Base-by-base conservation (phyloP, 768 basidiomycete genomes). In the Termitomyces titanicus region DNA sequence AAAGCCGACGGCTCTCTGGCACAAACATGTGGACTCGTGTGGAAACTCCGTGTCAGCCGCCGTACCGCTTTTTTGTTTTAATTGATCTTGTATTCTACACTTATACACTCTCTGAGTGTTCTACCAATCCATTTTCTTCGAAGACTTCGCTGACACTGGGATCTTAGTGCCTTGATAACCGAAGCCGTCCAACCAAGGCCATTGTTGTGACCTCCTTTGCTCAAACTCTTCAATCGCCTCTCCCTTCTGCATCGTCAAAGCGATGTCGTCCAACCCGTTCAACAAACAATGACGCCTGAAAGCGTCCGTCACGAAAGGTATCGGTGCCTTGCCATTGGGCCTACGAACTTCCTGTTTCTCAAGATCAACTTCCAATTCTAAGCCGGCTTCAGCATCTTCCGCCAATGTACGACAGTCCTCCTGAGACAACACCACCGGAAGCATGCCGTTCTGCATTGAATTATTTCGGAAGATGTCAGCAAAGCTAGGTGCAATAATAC, bases 121-220 rank as follows among this genome's bases (percentile, higher is more conserved):
- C 76, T 69, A 93, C 91, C 91, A 93, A 40, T 93, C 91, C 68
- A 82, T 88, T 71, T 82, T 84, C 65, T 76, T 74, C 31, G 66
- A 66, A 45, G 67, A 66, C 65, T 74, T 78, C 18, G 57, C 64
- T 8, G 68, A 63, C 20, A 84, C 73, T 2, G 87, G 85, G 51
- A 93, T 91, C 68, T 86, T 88, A 40, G 78, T 82, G 44, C 86
- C 88, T 66, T 86, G 79, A 73, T 94, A 97, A 25, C 94, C 94
- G 58, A 96, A 90, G 34, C 96, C 97, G 66, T 99, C 92, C 68
- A 98, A 73, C 97, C 97, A 99, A 5, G 97, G 91, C 94, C 94
- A 98, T 55, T 75, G 68, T 64, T 83, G 74, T 25, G 84, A 88
- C 61, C 97, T 73, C 63, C 80, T 81, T 65, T 79, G 66, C 79